Evolutionary conservation across 345 rosid species (phyloP), one percentile per base, ranked within the genome.

Genomic region (Durio zibethinus): DNA sequence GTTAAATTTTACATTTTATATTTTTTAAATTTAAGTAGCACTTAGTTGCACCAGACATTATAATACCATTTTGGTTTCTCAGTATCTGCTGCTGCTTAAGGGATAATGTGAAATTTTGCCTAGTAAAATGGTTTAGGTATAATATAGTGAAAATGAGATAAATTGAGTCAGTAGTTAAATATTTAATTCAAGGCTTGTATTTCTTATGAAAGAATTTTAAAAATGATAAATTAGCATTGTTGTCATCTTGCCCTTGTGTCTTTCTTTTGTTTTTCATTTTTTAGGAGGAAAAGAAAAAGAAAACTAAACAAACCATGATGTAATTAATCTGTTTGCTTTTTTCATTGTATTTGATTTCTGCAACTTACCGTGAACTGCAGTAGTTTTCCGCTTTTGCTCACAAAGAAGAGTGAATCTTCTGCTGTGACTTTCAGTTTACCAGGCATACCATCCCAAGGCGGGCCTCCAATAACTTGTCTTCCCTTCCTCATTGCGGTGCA

Each of bases 351-450:
- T 75, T 70, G 61, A 74, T 68, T 40, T 53, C 29, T 69, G 71
- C 56, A 38, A 80, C 90, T 88, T 82, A 91, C 93, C 10, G 82
- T 86, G 85, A 91, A 83, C 84, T 87, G 90, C 67, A 91, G 80
- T 50, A 91, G 78, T 57, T 85, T 88, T 81, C 95, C 93, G 33
- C 59, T 83, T 76, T 75, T 88, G 88, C 93, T 85, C 50, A 88
- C 90, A 56, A 89, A 85, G 89, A 89, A 91, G 77, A 89, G 78
- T 29, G 93, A 86, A 79, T 89, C 95, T 76, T 89, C 90, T 57
- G 81, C 77, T 43, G 87, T 84, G 78, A 79, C 85, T 86, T 76
- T 88, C 83, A 67, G 50, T 84, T 79, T 85, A 35, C 89, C 86
- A 29, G 89, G 90, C 42, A 86, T 82, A 77, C 84, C 82, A 33